Evolutionary conservation across 257 asterid species (phyloP), one percentile per base, ranked within the genome.

Genomic region (Oldenlandia corymbosa): DNA sequence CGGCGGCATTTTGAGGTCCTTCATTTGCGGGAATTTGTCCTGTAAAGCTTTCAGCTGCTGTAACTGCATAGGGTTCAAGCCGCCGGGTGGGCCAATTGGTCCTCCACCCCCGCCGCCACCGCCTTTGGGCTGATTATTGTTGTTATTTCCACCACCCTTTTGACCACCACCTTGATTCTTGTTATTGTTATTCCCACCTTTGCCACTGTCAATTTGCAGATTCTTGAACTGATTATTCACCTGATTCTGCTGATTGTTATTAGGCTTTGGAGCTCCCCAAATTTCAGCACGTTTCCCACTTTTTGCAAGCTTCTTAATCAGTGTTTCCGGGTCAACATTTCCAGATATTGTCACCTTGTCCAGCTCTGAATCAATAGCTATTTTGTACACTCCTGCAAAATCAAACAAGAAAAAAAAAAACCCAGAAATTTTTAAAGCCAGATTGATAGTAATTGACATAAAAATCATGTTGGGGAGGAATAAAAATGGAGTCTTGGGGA

Each of bases 321-420:
- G 81, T 0, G 99, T 80, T 5, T 66, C 85, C 0, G 97, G 74
- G 78, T 87, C 96, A 20, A 87, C 77, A 78, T 82, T 92, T 68
- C 99, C 99, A 0, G 95, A 85, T n/a, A 92, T 90, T 7, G 96
- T 89, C 16, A 92, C 99, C 70, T 92, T 92, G 41, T 96, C 97
- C 39, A 73, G 81, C 55, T 93, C 97, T 42, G 99, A 78, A 70
- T 93, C 99, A 26, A 93, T 81, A 27, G 64, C 76, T 1, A 70
- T 82, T 24, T 81, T 90, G 78, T 90, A 93, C 62, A 93, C 99
- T 13, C 99, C 99, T 93, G 62, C 9, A 20, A 34, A n/a, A n/a
- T n/a, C n/a, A 31, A 36, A 20, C 17, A n/a, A 53, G 39, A 54
- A n/a, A 46, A 49, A 26, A 52, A 24, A 52, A 26, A 1, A 27